These are phyloP conservation scores for Acacia confusa DNA, from an alignment of 306 rosid genomes.

Conservation along the genomic window DNA sequence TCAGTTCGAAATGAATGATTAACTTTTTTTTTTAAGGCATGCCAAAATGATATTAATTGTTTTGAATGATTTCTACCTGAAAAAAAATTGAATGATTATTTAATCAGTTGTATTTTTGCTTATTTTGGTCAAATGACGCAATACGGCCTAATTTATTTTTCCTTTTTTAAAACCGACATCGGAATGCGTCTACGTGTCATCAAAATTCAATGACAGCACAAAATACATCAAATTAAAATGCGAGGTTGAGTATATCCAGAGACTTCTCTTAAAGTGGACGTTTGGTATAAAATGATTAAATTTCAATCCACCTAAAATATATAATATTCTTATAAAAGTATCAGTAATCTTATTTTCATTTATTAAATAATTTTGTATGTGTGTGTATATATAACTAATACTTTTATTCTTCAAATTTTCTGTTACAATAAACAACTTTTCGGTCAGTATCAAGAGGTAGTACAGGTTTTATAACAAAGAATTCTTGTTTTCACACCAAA, in stretches of 20 bases:
- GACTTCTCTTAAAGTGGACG: background rate
- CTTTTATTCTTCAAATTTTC: background rate
- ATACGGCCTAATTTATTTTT: background rate
- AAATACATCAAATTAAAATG: background rate
- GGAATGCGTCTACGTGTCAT: background rate
- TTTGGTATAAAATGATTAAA: background rate
- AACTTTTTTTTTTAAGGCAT: no score
- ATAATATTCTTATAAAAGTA: background rate
- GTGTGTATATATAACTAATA: background rate
- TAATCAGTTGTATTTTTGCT: background rate
- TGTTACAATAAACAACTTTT: background rate
- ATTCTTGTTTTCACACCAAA: constrained; percentile 33
- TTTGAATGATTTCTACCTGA: no score
- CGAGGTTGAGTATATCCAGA: background rate
- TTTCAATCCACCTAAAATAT: background rate
- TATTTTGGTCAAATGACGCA: background rate
- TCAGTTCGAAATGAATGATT: no score
- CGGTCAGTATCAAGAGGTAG: constrained; percentile 16
- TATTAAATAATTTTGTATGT: no score
- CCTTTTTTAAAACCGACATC: background rate
- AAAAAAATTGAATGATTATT: no score
- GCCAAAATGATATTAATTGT: no score
- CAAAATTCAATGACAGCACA: background rate
- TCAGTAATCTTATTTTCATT: background rate
- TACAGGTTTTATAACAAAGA: background rate